A percentile compares a stretch with the other conserved stretches of the same genome.
Conservation (phyloP, 192 early-diverging fungal genomes). For the Podila epicladia region DNA sequence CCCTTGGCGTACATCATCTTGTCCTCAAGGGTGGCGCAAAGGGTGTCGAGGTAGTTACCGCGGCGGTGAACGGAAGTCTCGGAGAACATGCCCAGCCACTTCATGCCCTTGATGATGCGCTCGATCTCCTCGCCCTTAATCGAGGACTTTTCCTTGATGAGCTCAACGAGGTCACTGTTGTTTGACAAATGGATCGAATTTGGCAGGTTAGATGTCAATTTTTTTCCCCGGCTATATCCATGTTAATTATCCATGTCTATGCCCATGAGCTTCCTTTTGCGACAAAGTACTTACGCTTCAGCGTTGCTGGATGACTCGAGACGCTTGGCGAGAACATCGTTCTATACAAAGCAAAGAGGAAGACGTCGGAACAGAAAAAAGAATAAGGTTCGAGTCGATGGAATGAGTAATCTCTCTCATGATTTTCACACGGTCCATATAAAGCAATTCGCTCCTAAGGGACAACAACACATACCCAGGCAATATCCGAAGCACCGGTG, state of each 20-base stretch:
- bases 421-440: constrained; percentile 9
- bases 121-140: constrained; percentile 65
- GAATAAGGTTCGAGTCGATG: background rate
- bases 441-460: background rate
- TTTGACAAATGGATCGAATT: background rate
- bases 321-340: constrained; percentile 72
- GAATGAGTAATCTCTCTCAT: background rate
- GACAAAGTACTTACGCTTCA: constrained; percentile 41
- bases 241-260: background rate
- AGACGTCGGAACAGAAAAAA: background rate
- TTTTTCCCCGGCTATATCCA: background rate
- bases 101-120: constrained; percentile 77
- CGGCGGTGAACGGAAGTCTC: constrained; percentile 66
- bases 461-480: constrained; percentile 66
- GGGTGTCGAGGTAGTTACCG: constrained; percentile 87
- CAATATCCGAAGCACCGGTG: constrained; percentile 61
- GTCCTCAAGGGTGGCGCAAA: constrained; percentile 95
- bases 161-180: constrained; percentile 61
- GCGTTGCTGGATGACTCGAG: constrained; percentile 49
- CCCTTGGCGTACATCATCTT: constrained; percentile 94
- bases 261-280: background rate
- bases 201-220: background rate
- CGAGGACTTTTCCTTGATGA: constrained; percentile 74
- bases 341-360: constrained; percentile 41
- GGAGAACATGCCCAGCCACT: constrained; percentile 90